Evolutionary conservation across 208 protist species (phyloP).

Genomic region (Leptomonas pyrrhocoris): DNA sequence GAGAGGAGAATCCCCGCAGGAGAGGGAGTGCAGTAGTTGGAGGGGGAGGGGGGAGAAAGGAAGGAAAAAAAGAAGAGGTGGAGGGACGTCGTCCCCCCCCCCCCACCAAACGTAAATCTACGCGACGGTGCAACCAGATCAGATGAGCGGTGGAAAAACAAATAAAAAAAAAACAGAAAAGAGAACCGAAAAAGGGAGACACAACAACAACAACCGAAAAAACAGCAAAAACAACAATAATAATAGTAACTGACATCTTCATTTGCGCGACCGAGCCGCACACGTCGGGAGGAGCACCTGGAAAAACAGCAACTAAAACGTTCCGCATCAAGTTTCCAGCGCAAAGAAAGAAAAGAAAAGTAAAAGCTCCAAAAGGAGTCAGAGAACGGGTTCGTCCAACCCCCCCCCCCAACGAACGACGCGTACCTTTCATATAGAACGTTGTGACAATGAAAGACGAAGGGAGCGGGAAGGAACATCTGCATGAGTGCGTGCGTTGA

Average conservation of each 20-base stretch:
- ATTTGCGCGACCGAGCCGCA: background rate
- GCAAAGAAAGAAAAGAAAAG: constrained; percentile 4
- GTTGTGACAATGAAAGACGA: constrained; percentile 18
- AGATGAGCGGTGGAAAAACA: too few species aligned
- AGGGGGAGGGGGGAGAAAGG: background rate
- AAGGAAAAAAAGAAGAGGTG: constrained; percentile 4
- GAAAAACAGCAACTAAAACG: too few species aligned
- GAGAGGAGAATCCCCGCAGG: background rate
- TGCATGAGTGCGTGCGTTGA: constrained; percentile 1
- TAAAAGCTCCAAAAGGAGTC: too few species aligned
- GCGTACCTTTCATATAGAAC: background rate
- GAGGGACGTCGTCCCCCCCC: background rate
- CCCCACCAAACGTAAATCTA: background rate
- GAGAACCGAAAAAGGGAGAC: background rate
- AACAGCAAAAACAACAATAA: background rate
- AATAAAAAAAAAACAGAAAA: background rate
- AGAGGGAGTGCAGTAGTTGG: background rate
- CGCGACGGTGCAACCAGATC: too few species aligned
- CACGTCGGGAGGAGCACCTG: too few species aligned
- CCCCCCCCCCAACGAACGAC: background rate
- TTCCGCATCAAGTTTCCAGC: too few species aligned
- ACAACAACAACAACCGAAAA: background rate
- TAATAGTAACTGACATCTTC: background rate
- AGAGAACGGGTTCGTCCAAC: too few species aligned
- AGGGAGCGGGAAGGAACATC: constrained; percentile 16